These are phyloP conservation scores for Persicaria maculosa DNA, from an alignment of 148 eudicot genomes.

Conservation along the genomic window DNA sequence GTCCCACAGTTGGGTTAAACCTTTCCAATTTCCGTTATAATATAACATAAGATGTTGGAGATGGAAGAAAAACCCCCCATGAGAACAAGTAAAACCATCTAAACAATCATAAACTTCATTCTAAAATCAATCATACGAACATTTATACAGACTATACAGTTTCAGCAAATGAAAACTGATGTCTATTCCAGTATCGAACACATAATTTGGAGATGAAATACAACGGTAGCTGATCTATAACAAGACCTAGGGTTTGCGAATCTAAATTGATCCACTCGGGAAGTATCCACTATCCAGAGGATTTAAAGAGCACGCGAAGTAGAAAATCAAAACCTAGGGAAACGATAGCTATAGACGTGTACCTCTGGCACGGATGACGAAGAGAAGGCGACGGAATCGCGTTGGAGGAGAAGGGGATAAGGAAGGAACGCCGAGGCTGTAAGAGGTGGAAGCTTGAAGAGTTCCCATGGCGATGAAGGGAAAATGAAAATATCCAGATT, in stretches of 20 bases:
- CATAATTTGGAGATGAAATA: background rate
- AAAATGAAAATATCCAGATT: background rate
- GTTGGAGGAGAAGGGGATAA: constrained; percentile 24
- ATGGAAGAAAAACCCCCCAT: background rate
- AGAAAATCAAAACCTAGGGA: constrained; percentile 3
- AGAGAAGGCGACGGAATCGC: constrained; percentile 23
- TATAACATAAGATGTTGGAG: background rate
- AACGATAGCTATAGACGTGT: background rate
- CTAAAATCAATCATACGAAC: background rate
- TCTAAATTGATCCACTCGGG: background rate
- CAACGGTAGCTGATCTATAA: background rate
- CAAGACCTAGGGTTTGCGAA: constrained; percentile 2
- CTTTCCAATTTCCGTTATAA: background rate
- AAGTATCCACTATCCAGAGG: background rate
- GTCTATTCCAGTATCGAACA: background rate
- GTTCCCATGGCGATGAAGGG: constrained; percentile 32
- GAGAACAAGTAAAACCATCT: background rate
- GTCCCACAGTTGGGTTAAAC: background rate
- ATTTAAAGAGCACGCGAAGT: background rate
- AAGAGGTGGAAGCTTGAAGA: constrained; percentile 66
- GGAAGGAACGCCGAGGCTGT: constrained; percentile 37
- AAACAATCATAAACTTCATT: background rate
- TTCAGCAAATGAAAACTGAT: background rate
- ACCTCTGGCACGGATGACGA: constrained; percentile 39
- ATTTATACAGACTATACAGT: background rate